Percentiles rank a stretch among this genome's conserved stretches.
Evolutionary conservation across 371 early-diverging fungal species (phyloP).

Genomic region (Apophysomyces variabilis): DNA sequence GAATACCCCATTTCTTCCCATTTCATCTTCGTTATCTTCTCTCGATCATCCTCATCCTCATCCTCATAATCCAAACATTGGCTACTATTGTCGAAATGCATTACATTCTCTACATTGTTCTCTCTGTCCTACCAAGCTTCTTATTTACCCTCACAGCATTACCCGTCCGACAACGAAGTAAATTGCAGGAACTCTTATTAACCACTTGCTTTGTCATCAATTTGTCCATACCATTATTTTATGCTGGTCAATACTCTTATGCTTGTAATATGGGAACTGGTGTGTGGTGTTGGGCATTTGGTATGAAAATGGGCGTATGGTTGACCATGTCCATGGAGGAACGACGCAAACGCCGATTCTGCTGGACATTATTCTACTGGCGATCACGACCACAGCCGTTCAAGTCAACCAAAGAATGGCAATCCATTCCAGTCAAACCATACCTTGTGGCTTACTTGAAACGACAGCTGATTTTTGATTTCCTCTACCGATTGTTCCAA

Average conservation of each 20-base stretch:
- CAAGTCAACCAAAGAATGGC: neutral
- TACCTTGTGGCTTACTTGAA: constrained; percentile 17
- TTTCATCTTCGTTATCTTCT: neutral
- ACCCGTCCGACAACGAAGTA: constrained; percentile 28
- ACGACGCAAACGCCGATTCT: constrained; percentile 33
- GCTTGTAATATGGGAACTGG: constrained; percentile 22
- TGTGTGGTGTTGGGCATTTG: constrained; percentile 37
- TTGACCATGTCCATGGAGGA: constrained; percentile 43
- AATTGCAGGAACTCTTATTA: constrained; percentile 25
- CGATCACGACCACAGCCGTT: constrained; percentile 20
- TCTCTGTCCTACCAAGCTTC: constrained; percentile 26
- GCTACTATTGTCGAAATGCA: neutral
- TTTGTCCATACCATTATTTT: constrained; percentile 33
- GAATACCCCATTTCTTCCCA: neutral
- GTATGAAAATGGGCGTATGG: constrained; percentile 52
- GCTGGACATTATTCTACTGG: constrained; percentile 34
- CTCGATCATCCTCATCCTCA: neutral
- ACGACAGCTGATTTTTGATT: constrained; percentile 29
- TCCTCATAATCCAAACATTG: neutral
- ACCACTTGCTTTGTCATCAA: constrained; percentile 23
- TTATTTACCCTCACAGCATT: constrained; percentile 30
- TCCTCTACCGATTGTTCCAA: constrained; percentile 14
- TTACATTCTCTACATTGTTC: constrained; percentile 16
- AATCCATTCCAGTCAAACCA: constrained; percentile 6
- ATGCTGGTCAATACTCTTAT: constrained; percentile 31